Evolutionary conservation across 2,329 filamentous ascomycete genomes (phyloP).

Genomic region (Dactylellina haptotyla): DNA sequence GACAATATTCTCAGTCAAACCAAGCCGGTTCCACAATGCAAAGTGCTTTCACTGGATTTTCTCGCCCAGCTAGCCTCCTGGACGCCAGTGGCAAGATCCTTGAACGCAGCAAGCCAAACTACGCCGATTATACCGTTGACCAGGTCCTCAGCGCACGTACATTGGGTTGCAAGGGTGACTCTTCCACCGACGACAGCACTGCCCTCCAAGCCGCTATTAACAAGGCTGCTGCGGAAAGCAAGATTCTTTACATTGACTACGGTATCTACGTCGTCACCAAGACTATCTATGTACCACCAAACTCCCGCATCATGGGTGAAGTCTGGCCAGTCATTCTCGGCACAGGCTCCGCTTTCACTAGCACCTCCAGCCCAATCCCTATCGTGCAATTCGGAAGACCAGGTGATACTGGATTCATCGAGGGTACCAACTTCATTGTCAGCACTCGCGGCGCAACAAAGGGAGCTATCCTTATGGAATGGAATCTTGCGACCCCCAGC

Average conservation of each 20-base stretch:
- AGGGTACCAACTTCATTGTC: slow-evolving; percentile 68
- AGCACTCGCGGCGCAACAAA: slow-evolving; percentile 65
- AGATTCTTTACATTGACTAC: slow-evolving; percentile 63
- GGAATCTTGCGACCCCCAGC: slow-evolving; percentile 69
- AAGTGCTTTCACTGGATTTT: slow-evolving; percentile 13
- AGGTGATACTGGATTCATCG: slow-evolving; percentile 65
- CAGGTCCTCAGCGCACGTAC: slow-evolving; percentile 60
- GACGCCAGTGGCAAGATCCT: slow-evolving; percentile 75
- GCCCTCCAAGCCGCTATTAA: slow-evolving; percentile 82
- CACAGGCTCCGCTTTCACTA: slow-evolving; percentile 64
- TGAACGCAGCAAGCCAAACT: slow-evolving; percentile 88
- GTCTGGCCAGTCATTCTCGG: slow-evolving; percentile 67
- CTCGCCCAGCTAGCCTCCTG: slow-evolving; percentile 37
- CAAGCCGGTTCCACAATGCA: slow-evolving; percentile 13
- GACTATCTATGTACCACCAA: slow-evolving; percentile 65
- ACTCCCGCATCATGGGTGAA: slow-evolving; percentile 68
- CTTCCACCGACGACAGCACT: slow-evolving; percentile 82
- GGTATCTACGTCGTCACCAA: slow-evolving; percentile 64
- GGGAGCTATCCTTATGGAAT: slow-evolving; percentile 77
- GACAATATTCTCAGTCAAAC: slow-evolving; percentile 10
- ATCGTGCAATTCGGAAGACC: slow-evolving; percentile 67
- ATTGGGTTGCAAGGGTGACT: slow-evolving; percentile 86
- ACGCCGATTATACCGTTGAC: slow-evolving; percentile 72
- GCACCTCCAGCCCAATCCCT: slow-evolving; percentile 63
- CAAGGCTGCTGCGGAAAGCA: slow-evolving; percentile 66